Evolutionary conservation across 2,329 filamentous ascomycete species (phyloP), one percentile per base, ranked within the genome.

Genomic region (Fusarium irregulare): DNA sequence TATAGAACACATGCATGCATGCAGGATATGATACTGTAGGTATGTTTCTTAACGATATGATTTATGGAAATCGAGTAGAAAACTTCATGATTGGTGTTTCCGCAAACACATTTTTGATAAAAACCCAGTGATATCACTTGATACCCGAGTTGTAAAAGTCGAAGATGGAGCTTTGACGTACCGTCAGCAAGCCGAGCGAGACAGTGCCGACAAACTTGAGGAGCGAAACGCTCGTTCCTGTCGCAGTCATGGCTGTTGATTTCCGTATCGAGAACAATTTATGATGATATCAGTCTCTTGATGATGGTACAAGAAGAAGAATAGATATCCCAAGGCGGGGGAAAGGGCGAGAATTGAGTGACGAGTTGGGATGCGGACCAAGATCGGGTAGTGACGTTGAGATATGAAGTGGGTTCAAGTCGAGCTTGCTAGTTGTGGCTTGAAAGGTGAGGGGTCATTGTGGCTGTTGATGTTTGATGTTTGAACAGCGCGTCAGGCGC

Each of bases 151-250:
- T 45, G 14, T 21, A 32, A 34, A 20, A n/a, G 45, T 49, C 23
- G 25, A 56, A 61, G 41, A 25, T 34, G 23, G 32, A 45, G 37
- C 28, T 18, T 59, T 37, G 48, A 84, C 91, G 76, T 88, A 97
- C 94, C 64, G 94, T 97, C 80, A 97, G 83, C 60, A 98, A 87
- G 69, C 95, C 95, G 61, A 98, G 87, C 75, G 92, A 95, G 72
- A 97, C 88, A 54, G 93, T 97, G 77, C 95, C 95, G 73, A 98
- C 92, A 80, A 98, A 97, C 84, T 98, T 98, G 83, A 92, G 89
- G 80, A 92, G 83, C 59, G 93, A 90, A 77, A 97, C 85, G 77
- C 89, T 89, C 76, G 86, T 89, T 75, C 90, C 89, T 75, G 86
- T 89, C 75, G 87, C 88, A 74, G 88, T 85, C 88, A 93, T 92